Percentiles rank a stretch among this genome's conserved stretches.
Conservation (phyloP, 805 yeast genomes). For the Pichia nanzhaoensis region DNA sequence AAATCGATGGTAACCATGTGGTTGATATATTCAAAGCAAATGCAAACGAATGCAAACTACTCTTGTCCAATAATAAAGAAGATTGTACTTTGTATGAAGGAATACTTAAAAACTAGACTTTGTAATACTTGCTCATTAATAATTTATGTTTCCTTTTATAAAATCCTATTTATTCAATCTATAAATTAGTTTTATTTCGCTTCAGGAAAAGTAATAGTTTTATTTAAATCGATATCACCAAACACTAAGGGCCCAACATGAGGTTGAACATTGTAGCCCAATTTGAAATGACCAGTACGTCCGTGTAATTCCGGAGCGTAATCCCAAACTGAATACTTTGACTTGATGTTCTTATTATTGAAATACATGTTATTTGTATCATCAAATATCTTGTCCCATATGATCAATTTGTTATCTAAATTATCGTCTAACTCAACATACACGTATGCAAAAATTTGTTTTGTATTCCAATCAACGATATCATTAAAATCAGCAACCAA, state of each 20-base stretch:
- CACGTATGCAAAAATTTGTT: constrained; percentile 87
- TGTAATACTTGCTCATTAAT: not conserved
- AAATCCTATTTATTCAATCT: not conserved
- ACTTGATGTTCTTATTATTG: constrained; percentile 42
- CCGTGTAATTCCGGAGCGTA: constrained; percentile 53
- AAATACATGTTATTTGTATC: constrained; percentile 52
- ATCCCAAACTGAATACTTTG: constrained; percentile 88
- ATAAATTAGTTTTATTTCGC: not conserved
- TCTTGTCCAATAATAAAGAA: no score
- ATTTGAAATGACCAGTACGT: constrained; percentile 57
- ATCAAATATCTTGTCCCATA: constrained; percentile 84
- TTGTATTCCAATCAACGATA: constrained; percentile 93
- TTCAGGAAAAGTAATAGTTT: constrained; percentile 21
- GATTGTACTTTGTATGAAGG: no score
- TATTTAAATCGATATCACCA: constrained; percentile 44
- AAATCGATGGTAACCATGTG: not conserved
- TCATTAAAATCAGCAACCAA: constrained; percentile 67
- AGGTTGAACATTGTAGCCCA: constrained; percentile 94
- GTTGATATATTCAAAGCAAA: no score
- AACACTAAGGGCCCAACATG: constrained; percentile 71
- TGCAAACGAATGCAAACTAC: no score
- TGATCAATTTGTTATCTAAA: constrained; percentile 48
- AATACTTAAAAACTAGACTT: no score
- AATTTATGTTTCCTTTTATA: not conserved
- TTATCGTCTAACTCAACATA: constrained; percentile 57